Evolutionary conservation across 768 basidiomycete species (phyloP).

Genomic region (Bullera alba): DNA sequence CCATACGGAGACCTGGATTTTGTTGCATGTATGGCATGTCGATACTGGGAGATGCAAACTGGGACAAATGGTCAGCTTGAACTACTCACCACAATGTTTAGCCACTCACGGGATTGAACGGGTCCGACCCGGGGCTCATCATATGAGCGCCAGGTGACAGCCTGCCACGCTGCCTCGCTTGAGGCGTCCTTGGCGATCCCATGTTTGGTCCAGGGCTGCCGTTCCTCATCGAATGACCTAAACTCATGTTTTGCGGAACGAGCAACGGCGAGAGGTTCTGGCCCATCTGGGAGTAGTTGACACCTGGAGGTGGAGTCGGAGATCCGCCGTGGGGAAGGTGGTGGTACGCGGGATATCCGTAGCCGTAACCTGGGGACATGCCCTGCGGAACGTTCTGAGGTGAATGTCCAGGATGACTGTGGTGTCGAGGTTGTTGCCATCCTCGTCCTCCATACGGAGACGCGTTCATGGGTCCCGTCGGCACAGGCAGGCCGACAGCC

Average conservation of each 20-base stretch:
- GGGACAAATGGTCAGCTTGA: slow-evolving; percentile 1
- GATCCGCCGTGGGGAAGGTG: slow-evolving; percentile 7
- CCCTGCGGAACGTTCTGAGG: not conserved
- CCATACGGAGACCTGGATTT: slow-evolving; percentile 9
- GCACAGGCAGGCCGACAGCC: slow-evolving; percentile 81
- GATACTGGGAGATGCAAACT: slow-evolving; percentile 41
- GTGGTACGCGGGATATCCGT: slow-evolving; percentile 1
- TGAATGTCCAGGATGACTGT: not conserved
- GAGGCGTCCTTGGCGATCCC: slow-evolving; percentile 18
- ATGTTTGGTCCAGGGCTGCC: slow-evolving; percentile 9
- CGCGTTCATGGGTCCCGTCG: slow-evolving; percentile 19
- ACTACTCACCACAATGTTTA: not conserved
- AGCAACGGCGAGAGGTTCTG: slow-evolving; percentile 27
- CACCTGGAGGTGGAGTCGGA: slow-evolving; percentile 1
- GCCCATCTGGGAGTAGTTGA: slow-evolving; percentile 4
- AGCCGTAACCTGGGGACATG: not conserved
- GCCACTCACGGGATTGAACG: slow-evolving; percentile 44
- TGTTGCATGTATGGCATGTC: slow-evolving; percentile 28
- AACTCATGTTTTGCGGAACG: slow-evolving; percentile 30
- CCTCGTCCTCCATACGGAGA: slow-evolving; percentile 9
- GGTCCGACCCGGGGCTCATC: slow-evolving; percentile 44
- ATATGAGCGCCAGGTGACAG: slow-evolving; percentile 35
- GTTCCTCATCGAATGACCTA: slow-evolving; percentile 30
- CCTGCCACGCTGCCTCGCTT: slow-evolving; percentile 16
- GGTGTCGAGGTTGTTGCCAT: not conserved